A percentile compares a stretch with the other conserved stretches of the same genome.
Evolutionary conservation across 2,329 filamentous ascomycete genomes (phyloP).

Genomic region (Pseudogymnoascus sp.): DNA sequence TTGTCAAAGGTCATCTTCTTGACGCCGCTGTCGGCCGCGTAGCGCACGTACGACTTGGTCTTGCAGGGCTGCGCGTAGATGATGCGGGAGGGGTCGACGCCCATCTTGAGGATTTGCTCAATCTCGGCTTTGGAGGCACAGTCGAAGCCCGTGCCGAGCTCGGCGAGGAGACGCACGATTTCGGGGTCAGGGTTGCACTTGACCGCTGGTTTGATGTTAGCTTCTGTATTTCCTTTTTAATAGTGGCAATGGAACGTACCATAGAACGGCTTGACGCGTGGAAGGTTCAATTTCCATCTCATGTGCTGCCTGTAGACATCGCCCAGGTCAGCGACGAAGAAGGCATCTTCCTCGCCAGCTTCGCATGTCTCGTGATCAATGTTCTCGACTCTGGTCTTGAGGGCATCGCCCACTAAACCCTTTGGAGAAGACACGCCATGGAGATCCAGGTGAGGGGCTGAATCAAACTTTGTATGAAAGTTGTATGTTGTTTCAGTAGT

Average conservation of each 20-base stretch:
- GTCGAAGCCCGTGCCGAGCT: constrained; percentile 90
- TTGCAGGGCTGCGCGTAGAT: constrained; percentile 99
- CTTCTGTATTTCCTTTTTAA: constrained; percentile 1
- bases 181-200: constrained; percentile 96
- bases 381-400: constrained; percentile 74
- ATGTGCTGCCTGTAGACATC: constrained; percentile 98
- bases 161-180: constrained; percentile 78
- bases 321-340: constrained; percentile 96
- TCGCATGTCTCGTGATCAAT: constrained; percentile 85
- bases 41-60: constrained; percentile 95
- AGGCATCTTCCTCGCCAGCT: constrained; percentile 90
- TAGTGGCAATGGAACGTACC: constrained; percentile 46
- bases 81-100: constrained; percentile 80
- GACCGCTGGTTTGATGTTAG: constrained; percentile 54
- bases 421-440: constrained; percentile 45
- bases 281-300: constrained; percentile 92
- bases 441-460: constrained; percentile 21
- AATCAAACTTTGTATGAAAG: constrained; percentile 24
- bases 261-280: constrained; percentile 92
- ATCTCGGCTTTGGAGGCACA: constrained; percentile 98
- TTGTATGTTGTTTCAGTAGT: constrained; percentile 35
- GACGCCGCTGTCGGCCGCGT: constrained; percentile 74
- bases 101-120: constrained; percentile 77
- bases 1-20: constrained; percentile 99
- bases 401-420: constrained; percentile 75